Conservation (phyloP, 176 grass and related monocot genomes). For the Avena eriantha region DNA sequence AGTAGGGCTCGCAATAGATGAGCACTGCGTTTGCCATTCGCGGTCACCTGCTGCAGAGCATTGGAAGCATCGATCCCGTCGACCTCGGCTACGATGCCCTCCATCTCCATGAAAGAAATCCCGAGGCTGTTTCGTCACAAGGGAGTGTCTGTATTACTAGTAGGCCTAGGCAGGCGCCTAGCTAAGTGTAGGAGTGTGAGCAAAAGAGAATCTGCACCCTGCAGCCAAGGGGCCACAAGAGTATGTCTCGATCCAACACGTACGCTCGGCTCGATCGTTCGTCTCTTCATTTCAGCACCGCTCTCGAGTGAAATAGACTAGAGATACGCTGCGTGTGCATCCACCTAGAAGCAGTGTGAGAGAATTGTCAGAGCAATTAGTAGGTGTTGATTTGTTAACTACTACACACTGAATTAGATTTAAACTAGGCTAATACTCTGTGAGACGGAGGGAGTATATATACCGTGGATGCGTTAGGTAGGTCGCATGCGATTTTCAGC, state of each 20-base stretch:
- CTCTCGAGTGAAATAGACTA: neutral
- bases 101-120: neutral
- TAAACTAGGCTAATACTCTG: neutral
- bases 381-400: neutral
- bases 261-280: too few relatives aligned
- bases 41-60: slow-evolving; percentile 14
- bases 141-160: neutral
- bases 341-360: neutral
- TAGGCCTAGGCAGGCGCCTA: neutral
- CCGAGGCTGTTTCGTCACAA: neutral
- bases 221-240: too few relatives aligned
- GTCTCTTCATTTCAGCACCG: neutral
- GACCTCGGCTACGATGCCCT: slow-evolving; percentile 1
- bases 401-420: neutral
- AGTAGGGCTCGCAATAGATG: slow-evolving; percentile 20
- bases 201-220: too few relatives aligned
- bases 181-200: too few relatives aligned
- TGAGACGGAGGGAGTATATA: too few relatives aligned
- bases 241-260: too few relatives aligned
- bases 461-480: too few relatives aligned
- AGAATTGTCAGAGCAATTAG: neutral
- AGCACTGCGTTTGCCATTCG: slow-evolving; percentile 10
- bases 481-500: too few relatives aligned
- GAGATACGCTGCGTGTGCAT: slow-evolving; percentile 1
- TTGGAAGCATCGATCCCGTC: slow-evolving; percentile 37